Conservation (phyloP, 345 rosid species). For the Mercurialis annua region DNA sequence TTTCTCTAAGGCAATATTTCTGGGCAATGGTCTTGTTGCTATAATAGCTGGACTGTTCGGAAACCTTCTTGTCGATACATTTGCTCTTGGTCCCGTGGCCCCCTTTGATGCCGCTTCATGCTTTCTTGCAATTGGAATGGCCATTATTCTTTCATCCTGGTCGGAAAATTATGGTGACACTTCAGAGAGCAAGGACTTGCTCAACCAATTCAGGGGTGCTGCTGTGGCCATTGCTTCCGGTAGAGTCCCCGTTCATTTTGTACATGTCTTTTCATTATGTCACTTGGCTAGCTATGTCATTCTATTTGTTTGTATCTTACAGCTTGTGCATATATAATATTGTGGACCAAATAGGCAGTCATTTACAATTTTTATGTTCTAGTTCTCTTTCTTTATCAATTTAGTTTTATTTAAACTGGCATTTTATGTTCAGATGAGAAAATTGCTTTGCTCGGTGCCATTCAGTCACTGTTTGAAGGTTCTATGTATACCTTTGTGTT, state of each 20-base stretch:
- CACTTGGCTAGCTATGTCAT: background rate
- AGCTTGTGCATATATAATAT: background rate
- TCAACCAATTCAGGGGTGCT: slow-evolving; percentile 35
- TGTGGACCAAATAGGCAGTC: background rate
- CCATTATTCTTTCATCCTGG: slow-evolving; percentile 54
- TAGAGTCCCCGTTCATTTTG: slow-evolving; percentile 4
- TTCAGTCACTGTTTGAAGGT: slow-evolving; percentile 92
- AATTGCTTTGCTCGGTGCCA: slow-evolving; percentile 90
- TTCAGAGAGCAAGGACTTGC: slow-evolving; percentile 58
- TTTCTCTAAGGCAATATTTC: slow-evolving; percentile 75
- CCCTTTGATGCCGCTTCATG: slow-evolving; percentile 76
- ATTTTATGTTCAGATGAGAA: slow-evolving; percentile 58
- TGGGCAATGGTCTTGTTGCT: slow-evolving; percentile 67
- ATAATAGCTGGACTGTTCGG: slow-evolving; percentile 62
- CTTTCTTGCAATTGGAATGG: slow-evolving; percentile 68
- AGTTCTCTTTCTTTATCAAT: background rate
- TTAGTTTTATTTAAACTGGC: background rate
- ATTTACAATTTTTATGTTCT: background rate
- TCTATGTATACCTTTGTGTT: slow-evolving; percentile 64
- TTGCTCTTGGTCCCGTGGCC: slow-evolving; percentile 60
- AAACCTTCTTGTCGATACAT: slow-evolving; percentile 52
- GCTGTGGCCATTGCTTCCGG: slow-evolving; percentile 35
- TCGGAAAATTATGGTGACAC: slow-evolving; percentile 65
- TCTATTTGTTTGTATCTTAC: background rate
- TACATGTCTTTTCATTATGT: background rate